Evolutionary conservation across 2,329 filamentous ascomycete species (phyloP), one percentile per base, ranked within the genome.

Genomic region (Fusarium mundagurra): DNA sequence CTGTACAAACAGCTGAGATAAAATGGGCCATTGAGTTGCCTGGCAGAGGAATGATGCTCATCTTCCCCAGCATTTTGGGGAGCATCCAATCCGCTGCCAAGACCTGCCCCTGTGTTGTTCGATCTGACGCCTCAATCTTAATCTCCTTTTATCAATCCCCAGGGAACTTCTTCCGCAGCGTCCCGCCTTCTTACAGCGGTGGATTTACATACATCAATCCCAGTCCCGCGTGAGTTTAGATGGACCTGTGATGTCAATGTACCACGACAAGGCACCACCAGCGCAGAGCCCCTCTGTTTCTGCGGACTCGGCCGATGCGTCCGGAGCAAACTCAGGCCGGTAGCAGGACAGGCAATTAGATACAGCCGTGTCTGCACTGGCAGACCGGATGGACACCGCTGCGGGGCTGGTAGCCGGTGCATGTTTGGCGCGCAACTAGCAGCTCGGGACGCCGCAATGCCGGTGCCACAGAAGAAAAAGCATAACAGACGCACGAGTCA

Each of bases 401-500:
- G 72, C 44, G 70, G 72, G 74, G 76, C 64, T 33, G 60, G 61
- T 64, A 73, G 60, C 57, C 53, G 67, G 73, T 69, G 65, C 71
- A 53, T 66, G 43, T 65, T 44, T 74, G 74, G 76, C 73, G 74
- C 61, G 55, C 53, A 68, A 54, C 65, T 78, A 77, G 64, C 69
- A 74, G 34, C 51, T 71, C 76, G 77, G 77, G 74, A 77, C 57
- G 60, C 57, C 65, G 61, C 67, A 63, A 73, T 76, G 73, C 77
- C 77, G 77, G 72, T 67, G 70, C 74, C 74, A 77, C 72, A 63
- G 68, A 69, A 69, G 51, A 77, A 71, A 68, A 77, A 75, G 64
- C 62, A 78, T 63, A 75, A 73, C 67, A 69, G 69, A 76, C 63
- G 64, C 72, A 64, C 69, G 67, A 72, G 68, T 67, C 67, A 74